A percentile compares a stretch with the other conserved stretches of the same genome.
These are phyloP conservation scores for Candolleomyces eurysporus DNA, from an alignment of 768 basidiomycete genomes.

Conservation along the genomic window DNA sequence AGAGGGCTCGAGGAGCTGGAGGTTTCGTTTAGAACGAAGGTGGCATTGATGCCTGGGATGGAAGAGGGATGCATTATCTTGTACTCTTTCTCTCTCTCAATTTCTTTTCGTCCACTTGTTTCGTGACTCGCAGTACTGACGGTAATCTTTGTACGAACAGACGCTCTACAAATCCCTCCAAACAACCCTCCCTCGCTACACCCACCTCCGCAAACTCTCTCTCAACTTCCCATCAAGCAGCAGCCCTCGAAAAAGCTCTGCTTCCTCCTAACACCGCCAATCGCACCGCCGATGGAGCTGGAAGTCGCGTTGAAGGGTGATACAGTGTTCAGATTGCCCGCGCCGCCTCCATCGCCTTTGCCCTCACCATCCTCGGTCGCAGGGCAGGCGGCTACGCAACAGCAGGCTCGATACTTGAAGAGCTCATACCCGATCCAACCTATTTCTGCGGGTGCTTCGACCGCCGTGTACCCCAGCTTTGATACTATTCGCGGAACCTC, in stretches of 20 bases:
- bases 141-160: slow-evolving; percentile 13
- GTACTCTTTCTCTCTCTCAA: not conserved
- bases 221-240: slow-evolving; percentile 14
- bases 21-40: slow-evolving; percentile 21
- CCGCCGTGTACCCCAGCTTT: not conserved
- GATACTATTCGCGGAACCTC: not conserved
- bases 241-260: not conserved
- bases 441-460: not conserved
- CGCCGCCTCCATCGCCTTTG: not conserved
- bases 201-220: slow-evolving; percentile 29
- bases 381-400: not conserved
- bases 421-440: not conserved
- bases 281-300: not conserved
- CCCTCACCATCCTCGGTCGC: too few species aligned
- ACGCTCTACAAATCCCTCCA: slow-evolving; percentile 39
- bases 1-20: slow-evolving; percentile 25
- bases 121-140: too few species aligned
- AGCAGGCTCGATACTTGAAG: not conserved
- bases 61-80: slow-evolving; percentile 32
- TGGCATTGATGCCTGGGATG: slow-evolving; percentile 17
- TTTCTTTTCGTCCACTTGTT: not conserved
- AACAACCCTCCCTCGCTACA: slow-evolving; percentile 37
- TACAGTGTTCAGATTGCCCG: not conserved
- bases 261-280: not conserved
- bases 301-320: not conserved